A percentile compares a stretch with the other conserved stretches of the same genome.
Evolutionary conservation across 331 rosid genomes (phyloP).

Genomic region (Stylosanthes scabra): DNA sequence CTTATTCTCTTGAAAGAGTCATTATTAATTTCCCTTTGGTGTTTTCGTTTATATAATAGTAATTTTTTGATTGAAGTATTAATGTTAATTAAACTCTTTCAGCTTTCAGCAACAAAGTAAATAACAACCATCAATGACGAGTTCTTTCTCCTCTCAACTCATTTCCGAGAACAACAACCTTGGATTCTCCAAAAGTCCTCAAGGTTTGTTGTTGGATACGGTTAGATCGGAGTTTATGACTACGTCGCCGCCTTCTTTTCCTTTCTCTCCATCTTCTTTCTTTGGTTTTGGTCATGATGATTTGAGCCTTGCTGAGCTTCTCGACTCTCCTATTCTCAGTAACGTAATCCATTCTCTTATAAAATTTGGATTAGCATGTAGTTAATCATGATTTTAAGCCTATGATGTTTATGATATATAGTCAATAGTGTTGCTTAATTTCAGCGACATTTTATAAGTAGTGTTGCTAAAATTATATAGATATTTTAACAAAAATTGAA

Average conservation of each 20-base stretch:
- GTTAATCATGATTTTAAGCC: too few relatives aligned
- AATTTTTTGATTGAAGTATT: conserved; percentile 61
- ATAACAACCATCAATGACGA: conserved; percentile 66
- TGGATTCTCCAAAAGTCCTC: conserved; percentile 28
- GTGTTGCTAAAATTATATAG: too few relatives aligned
- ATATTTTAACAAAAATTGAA: too few relatives aligned
- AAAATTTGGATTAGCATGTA: too few relatives aligned
- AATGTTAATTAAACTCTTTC: conserved; percentile 43
- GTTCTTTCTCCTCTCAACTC: conserved; percentile 56
- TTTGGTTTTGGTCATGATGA: conserved; percentile 74
- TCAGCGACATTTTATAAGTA: too few relatives aligned
- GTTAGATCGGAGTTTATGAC: conserved; percentile 56
- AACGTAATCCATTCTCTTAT: not conserved
- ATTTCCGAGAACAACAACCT: not conserved
- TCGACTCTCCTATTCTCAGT: conserved; percentile 93
- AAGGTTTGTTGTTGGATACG: conserved; percentile 2
- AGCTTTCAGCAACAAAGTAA: too few relatives aligned
- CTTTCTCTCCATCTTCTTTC: conserved; percentile 75
- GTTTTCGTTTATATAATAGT: conserved; percentile 44
- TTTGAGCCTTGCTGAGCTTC: conserved; percentile 83
- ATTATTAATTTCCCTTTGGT: not conserved
- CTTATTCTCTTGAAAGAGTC: not conserved
- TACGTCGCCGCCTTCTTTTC: conserved; percentile 83
- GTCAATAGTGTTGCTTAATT: too few relatives aligned
- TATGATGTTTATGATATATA: too few relatives aligned